These are phyloP conservation scores for Exophiala phaeomuriformis DNA, from an alignment of 2,329 filamentous ascomycete genomes.

Conservation along the genomic window DNA sequence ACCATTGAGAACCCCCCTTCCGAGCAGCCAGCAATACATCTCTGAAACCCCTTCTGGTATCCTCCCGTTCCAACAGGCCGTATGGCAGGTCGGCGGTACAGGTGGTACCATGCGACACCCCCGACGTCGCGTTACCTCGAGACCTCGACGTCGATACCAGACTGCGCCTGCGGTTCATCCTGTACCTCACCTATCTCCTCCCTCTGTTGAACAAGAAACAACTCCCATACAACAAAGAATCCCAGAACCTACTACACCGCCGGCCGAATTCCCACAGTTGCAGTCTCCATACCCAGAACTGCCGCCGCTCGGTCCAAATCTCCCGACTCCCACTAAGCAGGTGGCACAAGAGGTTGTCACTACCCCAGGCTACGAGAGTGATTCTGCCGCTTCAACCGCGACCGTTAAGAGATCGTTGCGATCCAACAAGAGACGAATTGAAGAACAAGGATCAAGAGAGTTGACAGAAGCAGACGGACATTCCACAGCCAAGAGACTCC, in stretches of 20 bases:
- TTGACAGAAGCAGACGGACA: neutral
- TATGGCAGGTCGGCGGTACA: neutral
- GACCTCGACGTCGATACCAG: neutral
- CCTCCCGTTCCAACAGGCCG: neutral
- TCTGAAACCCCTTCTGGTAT: neutral
- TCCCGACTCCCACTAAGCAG: constrained; percentile 4
- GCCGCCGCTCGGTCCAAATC: neutral
- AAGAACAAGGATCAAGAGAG: constrained; percentile 5
- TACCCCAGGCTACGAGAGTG: constrained; percentile 4
- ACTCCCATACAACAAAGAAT: constrained; percentile 1
- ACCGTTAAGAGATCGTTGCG: neutral
- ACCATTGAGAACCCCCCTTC: neutral
- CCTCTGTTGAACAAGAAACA: neutral
- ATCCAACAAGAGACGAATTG: constrained; percentile 12
- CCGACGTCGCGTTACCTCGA: neutral
- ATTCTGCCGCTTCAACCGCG: constrained; percentile 4
- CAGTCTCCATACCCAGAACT: constrained; percentile 8
- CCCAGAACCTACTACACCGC: neutral
- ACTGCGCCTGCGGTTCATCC: constrained; percentile 3
- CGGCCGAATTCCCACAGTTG: neutral
- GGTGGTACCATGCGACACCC: neutral
- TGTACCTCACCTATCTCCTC: neutral
- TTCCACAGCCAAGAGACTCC: constrained; percentile 3
- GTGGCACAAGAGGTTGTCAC: constrained; percentile 3
- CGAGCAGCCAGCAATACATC: neutral